Evolutionary conservation across 169 alveolate genomes (phyloP).

Genomic region (Neospora caninum): DNA sequence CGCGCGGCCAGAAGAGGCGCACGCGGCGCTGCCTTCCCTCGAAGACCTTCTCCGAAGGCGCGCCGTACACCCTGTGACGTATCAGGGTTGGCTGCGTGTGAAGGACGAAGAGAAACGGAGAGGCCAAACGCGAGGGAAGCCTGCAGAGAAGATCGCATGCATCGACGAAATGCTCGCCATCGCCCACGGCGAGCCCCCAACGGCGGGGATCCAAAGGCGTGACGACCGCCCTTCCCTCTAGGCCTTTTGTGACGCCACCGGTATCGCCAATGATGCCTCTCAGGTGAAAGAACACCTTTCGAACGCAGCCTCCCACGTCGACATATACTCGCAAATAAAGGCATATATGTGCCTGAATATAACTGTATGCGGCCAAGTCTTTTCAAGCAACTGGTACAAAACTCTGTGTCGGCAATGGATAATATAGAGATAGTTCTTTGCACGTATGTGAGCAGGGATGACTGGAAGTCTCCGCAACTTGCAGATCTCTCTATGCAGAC

Average conservation of each 20-base stretch:
- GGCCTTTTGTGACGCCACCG: background rate
- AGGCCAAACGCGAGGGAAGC: constrained; percentile 14
- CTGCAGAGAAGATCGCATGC: constrained; percentile 32
- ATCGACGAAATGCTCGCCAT: constrained; percentile 61
- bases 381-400: too few relatives aligned
- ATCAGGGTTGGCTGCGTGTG: constrained; percentile 2
- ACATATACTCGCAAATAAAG: background rate
- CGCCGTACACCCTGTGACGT: background rate
- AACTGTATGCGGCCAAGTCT: background rate
- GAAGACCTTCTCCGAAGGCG: background rate
- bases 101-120: background rate
- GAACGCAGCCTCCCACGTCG: background rate
- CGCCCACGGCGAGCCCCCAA: background rate
- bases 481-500: too few relatives aligned
- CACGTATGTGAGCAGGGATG: too few relatives aligned
- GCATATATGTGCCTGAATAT: background rate
- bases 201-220: background rate
- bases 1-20: background rate
- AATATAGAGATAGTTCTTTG: too few relatives aligned
- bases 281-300: too few relatives aligned
- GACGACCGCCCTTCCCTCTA: background rate
- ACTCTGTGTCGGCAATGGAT: too few relatives aligned
- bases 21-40: background rate
- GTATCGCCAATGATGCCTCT: background rate
- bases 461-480: too few relatives aligned